Percentiles rank a stretch among this genome's conserved stretches.
Evolutionary conservation across 306 rosid genomes (phyloP).

Genomic region (Cicer chorassanicum): DNA sequence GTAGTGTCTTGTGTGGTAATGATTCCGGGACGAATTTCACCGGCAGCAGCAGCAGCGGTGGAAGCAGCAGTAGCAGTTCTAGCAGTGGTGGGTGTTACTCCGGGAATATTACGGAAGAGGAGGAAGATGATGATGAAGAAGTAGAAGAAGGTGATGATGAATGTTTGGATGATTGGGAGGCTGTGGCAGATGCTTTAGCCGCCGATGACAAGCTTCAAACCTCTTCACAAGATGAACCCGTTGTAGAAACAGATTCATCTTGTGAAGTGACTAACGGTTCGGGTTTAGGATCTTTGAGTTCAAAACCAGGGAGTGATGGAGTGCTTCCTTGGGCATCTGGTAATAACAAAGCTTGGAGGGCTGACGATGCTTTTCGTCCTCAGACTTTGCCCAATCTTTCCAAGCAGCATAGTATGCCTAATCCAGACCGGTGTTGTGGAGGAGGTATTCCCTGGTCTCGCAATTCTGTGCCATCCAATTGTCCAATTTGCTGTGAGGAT

Average conservation of each 20-base stretch:
- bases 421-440: conserved; percentile 55
- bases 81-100: conserved; percentile 86
- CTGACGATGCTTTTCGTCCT: conserved; percentile 91
- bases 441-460: conserved; percentile 68
- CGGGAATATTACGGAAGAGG: conserved; percentile 78
- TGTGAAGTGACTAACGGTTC: conserved; percentile 44
- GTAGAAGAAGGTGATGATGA: conserved; percentile 70
- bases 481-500: conserved; percentile 96
- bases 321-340: conserved; percentile 53
- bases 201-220: conserved; percentile 71
- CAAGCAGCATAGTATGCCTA: conserved; percentile 80
- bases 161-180: conserved; percentile 99
- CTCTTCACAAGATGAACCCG: conserved; percentile 39
- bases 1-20: conserved; percentile 54
- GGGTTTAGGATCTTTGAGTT: conserved; percentile 45
- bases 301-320: conserved; percentile 48
- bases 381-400: conserved; percentile 87
- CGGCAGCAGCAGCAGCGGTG: conserved; percentile 61
- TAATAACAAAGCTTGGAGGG: conserved; percentile 79
- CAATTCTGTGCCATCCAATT: conserved; percentile 59
- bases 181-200: conserved; percentile 92
- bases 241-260: conserved; percentile 47
- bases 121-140: conserved; percentile 57
- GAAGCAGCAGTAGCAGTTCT: conserved; percentile 60
- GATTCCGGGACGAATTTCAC: conserved; percentile 83